Percentiles rank a stretch among this genome's conserved stretches.
phyloP scores from a whole-genome alignment of 2,329 filamentous ascomycete genomes.

The Diaporthe citri region DNA sequence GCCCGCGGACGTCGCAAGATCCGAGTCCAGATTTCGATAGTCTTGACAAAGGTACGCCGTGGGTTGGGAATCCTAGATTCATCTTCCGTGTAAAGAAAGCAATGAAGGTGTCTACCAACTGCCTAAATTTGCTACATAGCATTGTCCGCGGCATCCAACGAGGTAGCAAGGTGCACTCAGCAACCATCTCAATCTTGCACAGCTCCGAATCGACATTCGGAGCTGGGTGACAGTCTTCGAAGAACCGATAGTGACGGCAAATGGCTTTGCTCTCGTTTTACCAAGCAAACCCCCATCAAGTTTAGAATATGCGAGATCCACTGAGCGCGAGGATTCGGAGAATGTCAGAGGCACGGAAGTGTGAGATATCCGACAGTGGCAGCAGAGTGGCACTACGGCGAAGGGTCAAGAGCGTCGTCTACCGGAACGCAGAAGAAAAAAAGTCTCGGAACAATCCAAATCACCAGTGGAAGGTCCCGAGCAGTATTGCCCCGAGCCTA shows the following conservation, averaged over 20 bases:
- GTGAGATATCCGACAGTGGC: background rate
- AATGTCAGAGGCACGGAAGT: no score
- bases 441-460: no score
- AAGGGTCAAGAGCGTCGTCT: no score
- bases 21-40: background rate
- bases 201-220: background rate
- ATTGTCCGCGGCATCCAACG: background rate
- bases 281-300: background rate
- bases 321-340: background rate
- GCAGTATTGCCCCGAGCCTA: no score
- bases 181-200: background rate
- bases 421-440: no score
- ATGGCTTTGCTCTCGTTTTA: background rate
- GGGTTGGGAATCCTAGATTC: background rate
- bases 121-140: no score
- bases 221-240: background rate
- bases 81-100: background rate
- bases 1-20: background rate
- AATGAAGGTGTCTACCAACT: background rate
- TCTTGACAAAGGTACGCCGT: background rate
- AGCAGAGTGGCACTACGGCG: background rate
- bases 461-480: no score
- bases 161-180: background rate
- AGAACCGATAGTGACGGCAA: background rate
- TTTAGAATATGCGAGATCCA: background rate